Percentiles rank a stretch among this genome's conserved stretches.
Conservation (phyloP, 2,329 filamentous ascomycete genomes). For the Graphilbum fragrans region DNA sequence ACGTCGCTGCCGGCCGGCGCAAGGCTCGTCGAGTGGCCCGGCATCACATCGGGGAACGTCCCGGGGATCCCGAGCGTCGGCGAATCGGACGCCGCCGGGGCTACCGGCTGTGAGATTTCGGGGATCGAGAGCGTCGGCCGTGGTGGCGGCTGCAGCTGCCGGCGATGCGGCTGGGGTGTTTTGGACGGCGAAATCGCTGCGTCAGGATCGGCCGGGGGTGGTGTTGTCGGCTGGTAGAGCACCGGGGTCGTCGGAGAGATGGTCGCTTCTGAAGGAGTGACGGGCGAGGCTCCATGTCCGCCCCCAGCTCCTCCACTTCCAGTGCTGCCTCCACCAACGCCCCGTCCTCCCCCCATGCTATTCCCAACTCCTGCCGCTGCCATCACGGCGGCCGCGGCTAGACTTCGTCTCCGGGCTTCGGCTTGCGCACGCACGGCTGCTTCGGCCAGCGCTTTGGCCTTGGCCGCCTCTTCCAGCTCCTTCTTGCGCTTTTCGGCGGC, state of each 20-base stretch:
- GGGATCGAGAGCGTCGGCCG: background rate
- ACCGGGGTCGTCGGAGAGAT: background rate
- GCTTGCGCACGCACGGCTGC: conserved; percentile 18
- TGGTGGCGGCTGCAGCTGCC: background rate
- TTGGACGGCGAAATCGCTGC: background rate
- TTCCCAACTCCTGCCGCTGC: background rate
- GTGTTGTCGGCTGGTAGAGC: background rate
- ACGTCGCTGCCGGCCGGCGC: conserved; percentile 25
- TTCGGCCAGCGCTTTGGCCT: conserved; percentile 26
- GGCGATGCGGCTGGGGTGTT: background rate
- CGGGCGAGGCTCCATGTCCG: too few species aligned
- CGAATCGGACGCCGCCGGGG: conserved; percentile 34
- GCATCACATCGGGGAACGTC: conserved; percentile 34
- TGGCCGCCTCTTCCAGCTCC: conserved; percentile 34
- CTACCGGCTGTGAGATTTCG: background rate
- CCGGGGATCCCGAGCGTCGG: conserved; percentile 57
- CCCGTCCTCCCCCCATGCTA: too few species aligned
- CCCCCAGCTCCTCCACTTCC: too few species aligned
- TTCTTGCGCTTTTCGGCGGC: conserved; percentile 41
- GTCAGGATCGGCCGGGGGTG: background rate
- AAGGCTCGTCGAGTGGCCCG: conserved; percentile 7
- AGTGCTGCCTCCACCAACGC: too few species aligned
- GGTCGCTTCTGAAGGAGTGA: background rate
- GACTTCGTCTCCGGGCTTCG: too few species aligned
- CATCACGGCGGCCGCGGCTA: background rate